Evolutionary conservation across 106 monocot species (phyloP), one percentile per base, ranked within the genome.

Genomic region (Amphibolis antarctica): DNA sequence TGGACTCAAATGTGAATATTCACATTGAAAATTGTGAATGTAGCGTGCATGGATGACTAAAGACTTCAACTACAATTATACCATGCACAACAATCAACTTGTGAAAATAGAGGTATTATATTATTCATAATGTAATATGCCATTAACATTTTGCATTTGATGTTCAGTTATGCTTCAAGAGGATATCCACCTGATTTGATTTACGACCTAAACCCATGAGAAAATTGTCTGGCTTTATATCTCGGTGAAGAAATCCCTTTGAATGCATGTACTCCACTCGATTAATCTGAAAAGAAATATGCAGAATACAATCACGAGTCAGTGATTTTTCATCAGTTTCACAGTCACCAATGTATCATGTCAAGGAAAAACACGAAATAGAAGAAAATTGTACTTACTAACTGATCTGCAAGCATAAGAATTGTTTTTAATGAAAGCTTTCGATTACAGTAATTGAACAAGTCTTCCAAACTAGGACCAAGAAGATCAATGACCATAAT

Each of bases 221-320:
- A 55, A 93, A 93, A 62, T 93, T 93, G 56, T 93, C 93, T 55
- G 88, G 93, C 60, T 93, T 93, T 30, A 93, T 88, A 71, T 93
- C 88, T 46, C 93, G 85, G 42, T 93, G 93, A 80, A 93, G 79
- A 81, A 93, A 88, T 9, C 85, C 85, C 74, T 72, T 83, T 50
- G 88, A 72, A 56, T 93, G 93, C 83, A 88, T 79, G 24, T 81
- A 88, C 14, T 93, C 93, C 27, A 93, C 81, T 74, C 93, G 78
- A 62, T 77, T 80, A 42, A 93, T 81, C 92, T 93, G 63, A 6
- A 58, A 5, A 71, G 26, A 62, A 76, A 70, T 19, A 75, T 50
- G n/a, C 53, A 71, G 7, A 36, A 7, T 36, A 36, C 36, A 36
- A 36, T 7, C 2, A 7, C 36, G 7, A 4, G 2, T 4, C 36